Evolutionary conservation across 306 rosid genomes (phyloP).

Genomic region (Gastrolobium villosum): DNA sequence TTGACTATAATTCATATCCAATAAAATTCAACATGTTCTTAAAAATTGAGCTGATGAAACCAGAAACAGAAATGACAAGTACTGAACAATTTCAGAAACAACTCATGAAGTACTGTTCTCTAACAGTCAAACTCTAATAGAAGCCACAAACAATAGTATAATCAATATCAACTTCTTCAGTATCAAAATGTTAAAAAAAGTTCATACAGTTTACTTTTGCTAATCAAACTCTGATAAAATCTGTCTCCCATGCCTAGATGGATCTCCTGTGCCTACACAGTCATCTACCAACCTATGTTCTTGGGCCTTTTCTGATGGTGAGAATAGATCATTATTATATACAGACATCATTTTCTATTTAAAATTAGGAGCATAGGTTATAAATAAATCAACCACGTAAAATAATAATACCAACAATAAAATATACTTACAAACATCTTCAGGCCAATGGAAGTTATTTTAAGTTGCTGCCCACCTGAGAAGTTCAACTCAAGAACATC

Average conservation of each 20-base stretch:
- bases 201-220: not conserved
- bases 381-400: conserved; percentile 33
- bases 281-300: not conserved
- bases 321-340: conserved; percentile 1
- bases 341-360: not conserved
- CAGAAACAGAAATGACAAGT: not conserved
- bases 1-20: not conserved
- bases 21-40: conserved; percentile 15
- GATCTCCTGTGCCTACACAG: not conserved
- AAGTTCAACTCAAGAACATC: conserved; percentile 91
- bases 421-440: conserved; percentile 95
- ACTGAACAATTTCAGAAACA: conserved; percentile 20
- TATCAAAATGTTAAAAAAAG: not conserved
- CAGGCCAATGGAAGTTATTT: conserved; percentile 91
- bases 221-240: conserved; percentile 26
- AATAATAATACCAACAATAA: conserved; percentile 18
- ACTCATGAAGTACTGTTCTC: conserved; percentile 3
- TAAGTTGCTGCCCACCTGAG: conserved; percentile 91
- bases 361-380: conserved; percentile 7
- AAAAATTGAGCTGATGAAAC: conserved; percentile 22
- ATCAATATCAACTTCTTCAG: not conserved
- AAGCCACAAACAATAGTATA: not conserved
- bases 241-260: conserved; percentile 31
- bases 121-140: not conserved
- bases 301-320: not conserved